Base-by-base conservation (phyloP, 2,329 filamentous ascomycete species). In the Fusarium gaditjirri region DNA sequence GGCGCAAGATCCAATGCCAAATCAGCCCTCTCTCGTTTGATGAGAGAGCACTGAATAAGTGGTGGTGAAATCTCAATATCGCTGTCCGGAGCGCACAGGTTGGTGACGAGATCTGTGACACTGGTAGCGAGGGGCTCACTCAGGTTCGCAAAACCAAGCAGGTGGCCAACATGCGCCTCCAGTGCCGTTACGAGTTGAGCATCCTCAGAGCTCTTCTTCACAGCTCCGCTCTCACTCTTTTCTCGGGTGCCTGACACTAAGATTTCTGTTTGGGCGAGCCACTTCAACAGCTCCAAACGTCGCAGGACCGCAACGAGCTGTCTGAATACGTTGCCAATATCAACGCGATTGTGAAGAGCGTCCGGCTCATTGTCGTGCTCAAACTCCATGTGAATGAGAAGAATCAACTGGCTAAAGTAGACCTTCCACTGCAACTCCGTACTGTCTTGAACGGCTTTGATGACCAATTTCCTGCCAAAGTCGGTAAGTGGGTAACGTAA, bases 301-400 rank as follows among this genome's bases (percentile, higher is more conserved):
- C 88, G 89, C 23, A 99, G 86, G 61, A 92, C 87, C n/a, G 86
- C 84, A 38, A 96, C 85, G 10, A 98, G 86, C 50, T 89, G 86
- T 76, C 89, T 83, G 81, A 92, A 95, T 39, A 95, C 89, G 3
- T 85, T 83, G 54, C 92, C 89, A 65, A 96, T 91, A 33, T 91
- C 88, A 13, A 93, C 84, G 25, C 86, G 83, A 42, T 86, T 82
- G 72, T 88, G 87, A 38, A 90, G 84, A 5, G 89, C 89, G 21
- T 93, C 89, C 43, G 94, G 90, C 44, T 92, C 90, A 72, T 91
- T 89, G 64, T 95, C 92, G 58, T 93, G 88, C 78, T 96, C 94
- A 42, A 91, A 91, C 79, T 96, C 92, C 86, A 98, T 92, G 80
- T 98, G 94, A 14, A 96, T 88, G 21, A 97, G 86, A 11, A 99